Conservation (phyloP, 2,329 filamentous ascomycete genomes). For the Lachnellula subtilissima region DNA sequence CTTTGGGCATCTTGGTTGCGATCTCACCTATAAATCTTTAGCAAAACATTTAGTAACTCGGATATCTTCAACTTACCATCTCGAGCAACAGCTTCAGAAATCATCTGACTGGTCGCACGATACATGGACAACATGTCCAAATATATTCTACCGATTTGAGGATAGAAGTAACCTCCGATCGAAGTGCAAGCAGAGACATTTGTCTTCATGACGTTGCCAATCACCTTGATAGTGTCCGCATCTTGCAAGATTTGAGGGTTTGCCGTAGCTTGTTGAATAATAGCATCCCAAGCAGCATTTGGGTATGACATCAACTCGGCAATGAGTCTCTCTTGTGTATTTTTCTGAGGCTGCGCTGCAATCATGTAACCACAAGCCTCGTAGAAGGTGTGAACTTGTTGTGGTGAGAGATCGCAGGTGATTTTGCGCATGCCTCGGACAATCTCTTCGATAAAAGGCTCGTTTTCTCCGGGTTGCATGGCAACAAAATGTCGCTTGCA, state of each 20-base stretch:
- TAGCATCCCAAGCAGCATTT: slow-evolving; percentile 91
- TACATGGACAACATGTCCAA: slow-evolving; percentile 99
- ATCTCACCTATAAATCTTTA: slow-evolving; percentile 62
- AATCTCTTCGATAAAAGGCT: slow-evolving; percentile 98
- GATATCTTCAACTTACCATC: slow-evolving; percentile 55
- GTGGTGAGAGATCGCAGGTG: slow-evolving; percentile 88
- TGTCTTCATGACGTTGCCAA: slow-evolving; percentile 99
- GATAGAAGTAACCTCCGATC: slow-evolving; percentile 95
- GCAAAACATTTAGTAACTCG: slow-evolving; percentile 6
- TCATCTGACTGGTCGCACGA: slow-evolving; percentile 90
- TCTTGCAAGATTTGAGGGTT: slow-evolving; percentile 87
- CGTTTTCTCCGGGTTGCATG: slow-evolving; percentile 85
- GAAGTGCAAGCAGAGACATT: slow-evolving; percentile 98
- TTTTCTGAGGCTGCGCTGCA: slow-evolving; percentile 91
- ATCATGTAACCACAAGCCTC: slow-evolving; percentile 99
- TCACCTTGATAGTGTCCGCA: slow-evolving; percentile 92
- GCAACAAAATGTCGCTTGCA: slow-evolving; percentile 97
- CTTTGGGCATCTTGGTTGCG: slow-evolving; percentile 95
- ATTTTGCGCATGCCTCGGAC: slow-evolving; percentile 94
- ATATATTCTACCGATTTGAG: slow-evolving; percentile 95
- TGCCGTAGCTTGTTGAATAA: slow-evolving; percentile 81
- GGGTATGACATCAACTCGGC: slow-evolving; percentile 89
- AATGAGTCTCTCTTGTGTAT: slow-evolving; percentile 86
- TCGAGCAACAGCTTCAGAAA: slow-evolving; percentile 83
- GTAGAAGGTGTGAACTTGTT: slow-evolving; percentile 98